Conservation (phyloP, 768 basidiomycete genomes). For the Chalciporus pseudorubinellus region DNA sequence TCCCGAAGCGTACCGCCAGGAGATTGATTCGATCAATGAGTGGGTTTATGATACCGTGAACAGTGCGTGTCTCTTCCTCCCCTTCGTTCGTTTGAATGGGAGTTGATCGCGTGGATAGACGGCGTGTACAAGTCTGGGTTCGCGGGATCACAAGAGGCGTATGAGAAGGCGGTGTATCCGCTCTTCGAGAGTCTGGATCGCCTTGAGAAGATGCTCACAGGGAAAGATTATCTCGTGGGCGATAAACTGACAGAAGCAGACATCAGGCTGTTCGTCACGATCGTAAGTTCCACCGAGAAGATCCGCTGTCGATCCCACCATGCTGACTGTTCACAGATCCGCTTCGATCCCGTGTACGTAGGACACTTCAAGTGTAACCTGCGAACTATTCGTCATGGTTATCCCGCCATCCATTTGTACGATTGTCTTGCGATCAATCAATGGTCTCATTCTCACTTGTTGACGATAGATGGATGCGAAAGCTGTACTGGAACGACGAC, state of each 20-base stretch:
- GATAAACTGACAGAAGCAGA: conserved; percentile 80
- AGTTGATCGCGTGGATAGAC: conserved; percentile 38
- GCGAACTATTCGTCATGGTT: conserved; percentile 80
- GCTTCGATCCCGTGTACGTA: conserved; percentile 89
- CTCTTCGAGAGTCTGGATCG: conserved; percentile 81
- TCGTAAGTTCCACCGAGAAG: conserved; percentile 46
- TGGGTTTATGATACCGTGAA: conserved; percentile 88
- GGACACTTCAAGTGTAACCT: conserved; percentile 95
- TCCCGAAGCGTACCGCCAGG: conserved; percentile 62
- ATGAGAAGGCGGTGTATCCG: conserved; percentile 69
- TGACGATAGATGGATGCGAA: conserved; percentile 67
- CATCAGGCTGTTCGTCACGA: conserved; percentile 88
- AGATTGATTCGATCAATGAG: conserved; percentile 83
- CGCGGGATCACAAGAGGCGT: conserved; percentile 76
- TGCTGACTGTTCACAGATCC: conserved; percentile 46
- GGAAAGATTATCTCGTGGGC: conserved; percentile 85
- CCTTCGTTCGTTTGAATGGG: not conserved
- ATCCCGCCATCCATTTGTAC: conserved; percentile 72
- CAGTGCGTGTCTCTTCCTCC: conserved; percentile 46
- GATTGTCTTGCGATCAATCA: not conserved
- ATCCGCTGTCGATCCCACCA: not conserved
- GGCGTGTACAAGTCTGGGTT: conserved; percentile 92
- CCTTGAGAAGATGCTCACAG: conserved; percentile 72
- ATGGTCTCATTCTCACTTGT: no score
- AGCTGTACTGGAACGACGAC: conserved; percentile 86